Percentiles rank a stretch among this genome's conserved stretches.
Evolutionary conservation across 768 basidiomycete genomes (phyloP).

Genomic region (Leucocoprinus leucothites): DNA sequence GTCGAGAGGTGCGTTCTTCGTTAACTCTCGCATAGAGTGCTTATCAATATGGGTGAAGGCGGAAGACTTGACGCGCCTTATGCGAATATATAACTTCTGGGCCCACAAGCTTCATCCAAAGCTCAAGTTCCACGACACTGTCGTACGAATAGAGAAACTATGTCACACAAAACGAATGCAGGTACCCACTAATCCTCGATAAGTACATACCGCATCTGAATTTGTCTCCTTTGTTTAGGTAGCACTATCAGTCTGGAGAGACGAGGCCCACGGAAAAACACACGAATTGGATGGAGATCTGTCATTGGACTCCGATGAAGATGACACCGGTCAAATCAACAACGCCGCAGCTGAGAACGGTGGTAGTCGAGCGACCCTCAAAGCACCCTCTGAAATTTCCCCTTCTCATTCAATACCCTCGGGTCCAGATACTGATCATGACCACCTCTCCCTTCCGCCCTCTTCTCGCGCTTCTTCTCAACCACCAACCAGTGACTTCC

Average conservation of each 20-base stretch:
- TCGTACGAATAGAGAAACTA: slow-evolving; percentile 81
- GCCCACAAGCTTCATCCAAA: slow-evolving; percentile 91
- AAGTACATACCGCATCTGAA: background rate
- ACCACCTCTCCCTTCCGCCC: slow-evolving; percentile 8
- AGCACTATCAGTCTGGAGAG: slow-evolving; percentile 71
- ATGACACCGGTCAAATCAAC: slow-evolving; percentile 16
- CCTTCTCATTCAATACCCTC: background rate
- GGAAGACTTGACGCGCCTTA: slow-evolving; percentile 75
- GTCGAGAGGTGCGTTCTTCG: slow-evolving; percentile 69
- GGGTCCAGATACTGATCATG: background rate
- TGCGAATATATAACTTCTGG: slow-evolving; percentile 93
- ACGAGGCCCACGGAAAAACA: slow-evolving; percentile 50
- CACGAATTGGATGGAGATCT: slow-evolving; percentile 15
- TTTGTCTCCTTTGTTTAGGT: slow-evolving; percentile 38
- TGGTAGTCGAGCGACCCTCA: background rate
- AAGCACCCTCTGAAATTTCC: background rate
- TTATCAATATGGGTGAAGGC: slow-evolving; percentile 39
- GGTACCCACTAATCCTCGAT: slow-evolving; percentile 41
- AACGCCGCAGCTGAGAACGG: background rate
- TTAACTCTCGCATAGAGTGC: background rate
- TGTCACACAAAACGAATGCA: slow-evolving; percentile 86
- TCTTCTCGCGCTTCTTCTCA: slow-evolving; percentile 19
- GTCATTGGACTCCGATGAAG: slow-evolving; percentile 16
- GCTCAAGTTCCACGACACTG: slow-evolving; percentile 82
- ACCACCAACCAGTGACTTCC: slow-evolving; percentile 20